Percentiles rank a stretch among this genome's conserved stretches.
These are phyloP conservation scores for Bjerkandera adusta DNA, from an alignment of 1,284 basidiomycete genomes.

Conservation along the genomic window DNA sequence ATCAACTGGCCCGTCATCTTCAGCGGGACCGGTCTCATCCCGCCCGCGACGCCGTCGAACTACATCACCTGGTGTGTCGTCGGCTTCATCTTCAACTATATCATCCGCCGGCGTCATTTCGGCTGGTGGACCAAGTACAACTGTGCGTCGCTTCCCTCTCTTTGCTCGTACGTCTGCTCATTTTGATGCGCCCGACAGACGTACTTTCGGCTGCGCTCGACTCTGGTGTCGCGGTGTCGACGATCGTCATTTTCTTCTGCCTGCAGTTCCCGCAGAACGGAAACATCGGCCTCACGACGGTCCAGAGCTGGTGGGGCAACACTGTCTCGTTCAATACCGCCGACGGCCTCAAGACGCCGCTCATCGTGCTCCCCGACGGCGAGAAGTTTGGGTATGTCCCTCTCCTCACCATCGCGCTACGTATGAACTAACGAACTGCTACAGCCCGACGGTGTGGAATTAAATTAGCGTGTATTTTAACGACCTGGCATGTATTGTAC, in stretches of 20 bases:
- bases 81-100: conserved; percentile 44
- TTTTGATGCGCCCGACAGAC: no score
- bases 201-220: conserved; percentile 51
- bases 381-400: conserved; percentile 31
- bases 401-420: no score
- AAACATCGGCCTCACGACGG: conserved; percentile 35
- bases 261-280: conserved; percentile 45
- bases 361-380: conserved; percentile 20
- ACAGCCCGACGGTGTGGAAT: no score
- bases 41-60: conserved; percentile 41
- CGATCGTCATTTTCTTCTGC: conserved; percentile 47
- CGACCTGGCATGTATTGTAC: no score
- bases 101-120: conserved; percentile 39
- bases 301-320: conserved; percentile 43
- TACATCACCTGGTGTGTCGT: conserved; percentile 35
- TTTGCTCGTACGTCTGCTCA: neutral
- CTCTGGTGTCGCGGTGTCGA: conserved; percentile 42
- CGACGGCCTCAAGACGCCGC: conserved; percentile 25
- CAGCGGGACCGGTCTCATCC: conserved; percentile 44
- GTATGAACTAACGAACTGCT: no score
- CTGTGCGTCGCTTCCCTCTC: conserved; percentile 27
- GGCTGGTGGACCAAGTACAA: conserved; percentile 49
- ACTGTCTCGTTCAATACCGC: conserved; percentile 35
- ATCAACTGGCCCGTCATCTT: conserved; percentile 47
- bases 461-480: no score